A percentile compares a stretch with the other conserved stretches of the same genome.
These are phyloP conservation scores for Lodderomyces elongisporus DNA, from an alignment of 1,139 yeast genomes.

Conservation along the genomic window DNA sequence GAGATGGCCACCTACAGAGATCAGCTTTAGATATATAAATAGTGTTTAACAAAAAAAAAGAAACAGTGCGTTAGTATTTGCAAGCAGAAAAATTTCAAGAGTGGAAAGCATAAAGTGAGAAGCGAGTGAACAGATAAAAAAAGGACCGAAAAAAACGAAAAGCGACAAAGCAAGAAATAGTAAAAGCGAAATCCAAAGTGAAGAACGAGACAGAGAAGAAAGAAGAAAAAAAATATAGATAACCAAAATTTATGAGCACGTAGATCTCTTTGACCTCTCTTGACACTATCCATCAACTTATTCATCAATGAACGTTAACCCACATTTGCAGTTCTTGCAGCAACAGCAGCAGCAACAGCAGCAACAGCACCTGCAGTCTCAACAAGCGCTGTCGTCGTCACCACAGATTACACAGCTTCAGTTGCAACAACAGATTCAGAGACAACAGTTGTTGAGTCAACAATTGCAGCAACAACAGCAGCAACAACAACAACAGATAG, in stretches of 20 bases:
- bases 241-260: no score
- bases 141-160: no score
- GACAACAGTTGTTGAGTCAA: conserved; percentile 36
- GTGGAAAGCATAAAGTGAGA: no score
- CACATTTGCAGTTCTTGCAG: conserved; percentile 44
- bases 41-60: no score
- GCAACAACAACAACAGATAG: conserved; percentile 24
- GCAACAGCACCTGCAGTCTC: conserved; percentile 27
- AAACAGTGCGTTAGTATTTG: no score
- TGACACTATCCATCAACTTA: no score
- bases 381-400: conserved; percentile 19
- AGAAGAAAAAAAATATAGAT: conserved; percentile 2
- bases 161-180: no score
- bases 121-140: no score
- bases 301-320: conserved; percentile 38
- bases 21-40: conserved; percentile 19
- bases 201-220: neutral
- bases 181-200: neutral
- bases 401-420: conserved; percentile 39
- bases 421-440: conserved; percentile 37
- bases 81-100: no score
- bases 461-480: conserved; percentile 21
- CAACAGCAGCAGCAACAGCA: conserved; percentile 25
- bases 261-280: no score
- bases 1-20: conserved; percentile 20